Percentiles rank a stretch among this genome's conserved stretches.
Conservation (phyloP, 2,329 filamentous ascomycete genomes). For the Pseudodiploospora longispora region DNA sequence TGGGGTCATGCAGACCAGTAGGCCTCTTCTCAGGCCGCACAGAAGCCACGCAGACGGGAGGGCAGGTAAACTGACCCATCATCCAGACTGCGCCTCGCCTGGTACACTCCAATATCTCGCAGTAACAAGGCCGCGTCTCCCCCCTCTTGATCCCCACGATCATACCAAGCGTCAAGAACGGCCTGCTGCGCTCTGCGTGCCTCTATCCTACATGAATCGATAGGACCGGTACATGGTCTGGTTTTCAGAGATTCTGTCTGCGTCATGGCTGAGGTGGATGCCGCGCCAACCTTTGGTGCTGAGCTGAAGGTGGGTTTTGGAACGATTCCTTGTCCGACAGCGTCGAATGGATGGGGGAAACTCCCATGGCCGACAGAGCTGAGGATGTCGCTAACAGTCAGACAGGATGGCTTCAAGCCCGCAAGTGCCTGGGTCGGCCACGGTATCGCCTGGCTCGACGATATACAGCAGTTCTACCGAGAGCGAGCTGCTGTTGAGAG, state of each 20-base stretch:
- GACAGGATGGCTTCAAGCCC: conserved; percentile 88
- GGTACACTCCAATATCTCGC: conserved; percentile 2
- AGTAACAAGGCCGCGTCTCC: conserved; percentile 5
- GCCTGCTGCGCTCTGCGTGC: not conserved
- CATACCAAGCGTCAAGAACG: not conserved
- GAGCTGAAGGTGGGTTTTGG: conserved; percentile 71
- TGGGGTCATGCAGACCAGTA: not conserved
- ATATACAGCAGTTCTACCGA: conserved; percentile 95
- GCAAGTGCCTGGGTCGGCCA: conserved; percentile 86
- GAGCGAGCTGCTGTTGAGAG: conserved; percentile 92
- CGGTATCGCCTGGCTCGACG: conserved; percentile 91
- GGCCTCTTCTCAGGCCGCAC: too few species aligned
- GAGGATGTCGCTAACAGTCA: not conserved
- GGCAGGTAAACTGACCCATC: not conserved
- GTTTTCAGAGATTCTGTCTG: conserved; percentile 6
- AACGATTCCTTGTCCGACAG: not conserved
- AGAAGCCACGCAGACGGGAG: not conserved
- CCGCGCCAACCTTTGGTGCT: conserved; percentile 78
- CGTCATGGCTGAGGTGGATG: conserved; percentile 74
- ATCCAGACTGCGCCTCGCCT: conserved; percentile 5
- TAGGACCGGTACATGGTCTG: conserved; percentile 11
- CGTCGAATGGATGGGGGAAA: not conserved
- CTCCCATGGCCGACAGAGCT: not conserved
- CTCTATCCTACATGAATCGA: not conserved
- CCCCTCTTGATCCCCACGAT: conserved; percentile 4